A percentile compares a stretch with the other conserved stretches of the same genome.
These are phyloP conservation scores for Metschnikowia peoriensis DNA, from an alignment of 805 yeast species.

Conservation along the genomic window DNA sequence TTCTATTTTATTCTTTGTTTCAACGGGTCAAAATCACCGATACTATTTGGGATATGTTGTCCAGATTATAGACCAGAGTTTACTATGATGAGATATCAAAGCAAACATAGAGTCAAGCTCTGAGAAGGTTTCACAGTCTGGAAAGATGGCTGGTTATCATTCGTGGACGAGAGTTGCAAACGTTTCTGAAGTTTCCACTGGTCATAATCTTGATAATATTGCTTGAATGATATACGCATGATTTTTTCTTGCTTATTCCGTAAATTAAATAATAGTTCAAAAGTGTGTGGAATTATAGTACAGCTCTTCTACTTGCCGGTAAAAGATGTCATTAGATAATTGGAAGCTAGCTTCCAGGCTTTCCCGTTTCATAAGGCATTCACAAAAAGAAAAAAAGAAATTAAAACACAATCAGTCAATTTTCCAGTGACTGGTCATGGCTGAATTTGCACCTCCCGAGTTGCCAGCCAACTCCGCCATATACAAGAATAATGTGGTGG, in stretches of 20 bases:
- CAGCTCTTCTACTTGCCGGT: conserved; percentile 3
- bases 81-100: conserved; percentile 67
- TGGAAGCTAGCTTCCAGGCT: background rate
- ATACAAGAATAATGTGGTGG: conserved; percentile 74
- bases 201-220: conserved; percentile 6
- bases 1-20: conserved; percentile 25
- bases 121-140: conserved; percentile 54
- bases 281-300: conserved; percentile 2
- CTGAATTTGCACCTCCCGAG: conserved; percentile 26
- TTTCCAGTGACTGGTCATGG: conserved; percentile 45
- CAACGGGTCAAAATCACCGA: conserved; percentile 8
- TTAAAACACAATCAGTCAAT: conserved; percentile 25
- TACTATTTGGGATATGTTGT: conserved; percentile 10
- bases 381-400: background rate
- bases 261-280: background rate
- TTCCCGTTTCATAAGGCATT: background rate
- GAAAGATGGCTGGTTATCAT: conserved; percentile 43
- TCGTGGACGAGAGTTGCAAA: conserved; percentile 71
- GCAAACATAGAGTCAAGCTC: conserved; percentile 93
- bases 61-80: conserved; percentile 11
- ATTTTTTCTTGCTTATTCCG: background rate
- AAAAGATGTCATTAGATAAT: background rate
- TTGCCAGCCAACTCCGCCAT: conserved; percentile 66
- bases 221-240: conserved; percentile 8
- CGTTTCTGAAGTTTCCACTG: conserved; percentile 28